Evolutionary conservation across 2,329 filamentous ascomycete species (phyloP).

Genomic region (Phyllosticta capitalensis): DNA sequence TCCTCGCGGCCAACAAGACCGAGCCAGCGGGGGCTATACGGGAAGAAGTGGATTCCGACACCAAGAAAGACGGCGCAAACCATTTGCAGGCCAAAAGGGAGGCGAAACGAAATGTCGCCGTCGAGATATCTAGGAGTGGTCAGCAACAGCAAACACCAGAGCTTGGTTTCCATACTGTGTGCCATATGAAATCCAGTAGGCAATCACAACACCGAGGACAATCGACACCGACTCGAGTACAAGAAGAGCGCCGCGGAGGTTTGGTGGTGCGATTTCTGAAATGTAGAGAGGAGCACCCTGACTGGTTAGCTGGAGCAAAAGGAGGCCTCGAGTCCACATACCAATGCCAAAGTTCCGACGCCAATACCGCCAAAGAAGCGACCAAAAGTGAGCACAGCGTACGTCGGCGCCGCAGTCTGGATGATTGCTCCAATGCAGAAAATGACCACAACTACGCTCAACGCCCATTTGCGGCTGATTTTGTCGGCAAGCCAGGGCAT

Average conservation of each 20-base stretch:
- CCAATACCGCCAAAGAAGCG: slow-evolving; percentile 24
- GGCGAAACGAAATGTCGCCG: slow-evolving; percentile 38
- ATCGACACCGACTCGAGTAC: slow-evolving; percentile 35
- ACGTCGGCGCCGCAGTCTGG: slow-evolving; percentile 21
- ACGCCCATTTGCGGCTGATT: slow-evolving; percentile 35
- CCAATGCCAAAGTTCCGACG: slow-evolving; percentile 22
- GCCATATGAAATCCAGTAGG: slow-evolving; percentile 35
- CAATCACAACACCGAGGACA: slow-evolving; percentile 33
- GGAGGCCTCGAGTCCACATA: slow-evolving; percentile 39
- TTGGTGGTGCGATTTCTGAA: slow-evolving; percentile 60
- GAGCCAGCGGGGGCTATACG: slow-evolving; percentile 27
- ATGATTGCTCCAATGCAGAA: slow-evolving; percentile 38
- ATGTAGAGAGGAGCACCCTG: slow-evolving; percentile 55
- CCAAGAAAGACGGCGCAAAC: slow-evolving; percentile 23
- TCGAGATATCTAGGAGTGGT: slow-evolving; percentile 19
- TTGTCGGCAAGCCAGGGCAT: slow-evolving; percentile 32
- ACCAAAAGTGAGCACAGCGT: slow-evolving; percentile 22
- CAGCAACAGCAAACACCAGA: neutral
- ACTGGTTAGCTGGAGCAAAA: slow-evolving; percentile 25
- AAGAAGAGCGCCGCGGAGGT: slow-evolving; percentile 55
- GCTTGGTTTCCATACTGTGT: slow-evolving; percentile 23
- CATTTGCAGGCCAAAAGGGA: slow-evolving; percentile 41
- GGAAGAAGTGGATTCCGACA: slow-evolving; percentile 23
- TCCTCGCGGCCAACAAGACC: slow-evolving; percentile 21
- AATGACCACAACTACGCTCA: slow-evolving; percentile 35